These are phyloP conservation scores for Mycena indigotica DNA, from an alignment of 768 basidiomycete species.

Conservation along the genomic window DNA sequence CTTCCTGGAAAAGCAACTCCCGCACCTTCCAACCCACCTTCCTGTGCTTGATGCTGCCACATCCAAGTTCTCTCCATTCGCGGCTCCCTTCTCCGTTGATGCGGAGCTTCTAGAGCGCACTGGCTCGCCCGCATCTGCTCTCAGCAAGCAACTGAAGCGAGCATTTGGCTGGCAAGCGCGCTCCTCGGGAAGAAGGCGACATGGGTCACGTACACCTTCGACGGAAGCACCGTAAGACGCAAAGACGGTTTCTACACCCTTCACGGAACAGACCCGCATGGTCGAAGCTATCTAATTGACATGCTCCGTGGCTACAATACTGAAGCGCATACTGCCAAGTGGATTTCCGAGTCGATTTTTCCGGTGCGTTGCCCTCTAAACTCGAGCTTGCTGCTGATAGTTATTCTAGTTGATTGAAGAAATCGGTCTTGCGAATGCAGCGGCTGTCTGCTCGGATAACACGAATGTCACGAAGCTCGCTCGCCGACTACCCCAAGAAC, in stretches of 20 bases:
- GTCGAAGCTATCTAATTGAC: not conserved
- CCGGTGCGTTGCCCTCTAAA: not conserved
- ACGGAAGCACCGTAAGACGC: not conserved
- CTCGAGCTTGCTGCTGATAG: not conserved
- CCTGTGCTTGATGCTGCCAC: not conserved
- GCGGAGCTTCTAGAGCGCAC: not conserved
- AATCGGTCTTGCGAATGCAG: not conserved
- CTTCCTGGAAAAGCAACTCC: not conserved
- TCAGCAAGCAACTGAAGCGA: not conserved
- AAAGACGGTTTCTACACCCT: constrained; percentile 2
- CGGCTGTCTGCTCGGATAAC: constrained; percentile 5
- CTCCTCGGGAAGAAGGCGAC: not conserved
- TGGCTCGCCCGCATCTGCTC: not conserved
- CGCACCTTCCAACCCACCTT: not conserved
- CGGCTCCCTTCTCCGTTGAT: not conserved
- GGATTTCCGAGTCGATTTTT: not conserved
- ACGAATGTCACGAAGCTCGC: constrained; percentile 1
- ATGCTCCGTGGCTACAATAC: not conserved
- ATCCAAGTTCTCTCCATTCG: not conserved
- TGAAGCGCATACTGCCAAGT: constrained; percentile 2
- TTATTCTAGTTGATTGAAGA: not conserved
- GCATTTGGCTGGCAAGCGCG: not conserved
- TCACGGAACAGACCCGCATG: not conserved
- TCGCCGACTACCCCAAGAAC: not conserved
- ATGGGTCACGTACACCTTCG: not conserved